Conservation (phyloP, 2,329 filamentous ascomycete genomes). For the Bipolaris zeicola region DNA sequence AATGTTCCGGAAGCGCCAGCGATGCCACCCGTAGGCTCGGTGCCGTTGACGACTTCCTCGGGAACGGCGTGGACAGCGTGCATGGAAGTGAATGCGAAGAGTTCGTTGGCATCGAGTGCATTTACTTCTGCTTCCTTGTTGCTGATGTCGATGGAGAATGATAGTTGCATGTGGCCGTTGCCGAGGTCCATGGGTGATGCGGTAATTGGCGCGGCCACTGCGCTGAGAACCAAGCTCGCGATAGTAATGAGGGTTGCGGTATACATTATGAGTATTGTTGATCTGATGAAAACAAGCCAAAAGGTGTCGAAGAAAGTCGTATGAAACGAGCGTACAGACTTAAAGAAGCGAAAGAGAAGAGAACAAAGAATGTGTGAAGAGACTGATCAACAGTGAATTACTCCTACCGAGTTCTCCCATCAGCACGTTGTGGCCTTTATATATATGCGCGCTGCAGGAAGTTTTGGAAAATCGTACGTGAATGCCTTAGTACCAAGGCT, state of each 20-base stretch:
- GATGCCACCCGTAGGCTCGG: constrained; percentile 52
- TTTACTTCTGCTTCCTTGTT: constrained; percentile 4
- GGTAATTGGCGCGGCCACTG: constrained; percentile 19
- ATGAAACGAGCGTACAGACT: constrained; percentile 10
- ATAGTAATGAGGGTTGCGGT: constrained; percentile 14
- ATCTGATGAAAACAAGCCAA: background rate
- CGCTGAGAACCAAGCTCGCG: constrained; percentile 18
- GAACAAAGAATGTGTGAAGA: constrained; percentile 24
- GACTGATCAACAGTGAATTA: constrained; percentile 34
- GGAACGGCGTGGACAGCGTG: constrained; percentile 56
- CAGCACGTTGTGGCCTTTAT: background rate
- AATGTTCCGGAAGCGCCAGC: constrained; percentile 55
- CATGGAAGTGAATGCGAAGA: constrained; percentile 56
- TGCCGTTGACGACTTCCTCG: constrained; percentile 57
- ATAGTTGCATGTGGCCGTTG: constrained; percentile 22
- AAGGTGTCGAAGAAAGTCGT: background rate
- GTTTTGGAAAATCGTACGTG: background rate
- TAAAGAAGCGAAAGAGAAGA: constrained; percentile 2
- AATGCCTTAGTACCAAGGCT: constrained; percentile 27
- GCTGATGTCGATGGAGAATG: constrained; percentile 29
- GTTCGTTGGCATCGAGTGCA: constrained; percentile 17
- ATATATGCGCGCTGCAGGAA: constrained; percentile 1
- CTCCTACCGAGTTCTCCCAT: constrained; percentile 11
- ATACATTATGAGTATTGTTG: constrained; percentile 25
- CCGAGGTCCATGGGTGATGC: constrained; percentile 10